A percentile compares a stretch with the other conserved stretches of the same genome.
These are phyloP conservation scores for Massarina eburnea DNA, from an alignment of 2,329 filamentous ascomycete genomes.

Conservation along the genomic window DNA sequence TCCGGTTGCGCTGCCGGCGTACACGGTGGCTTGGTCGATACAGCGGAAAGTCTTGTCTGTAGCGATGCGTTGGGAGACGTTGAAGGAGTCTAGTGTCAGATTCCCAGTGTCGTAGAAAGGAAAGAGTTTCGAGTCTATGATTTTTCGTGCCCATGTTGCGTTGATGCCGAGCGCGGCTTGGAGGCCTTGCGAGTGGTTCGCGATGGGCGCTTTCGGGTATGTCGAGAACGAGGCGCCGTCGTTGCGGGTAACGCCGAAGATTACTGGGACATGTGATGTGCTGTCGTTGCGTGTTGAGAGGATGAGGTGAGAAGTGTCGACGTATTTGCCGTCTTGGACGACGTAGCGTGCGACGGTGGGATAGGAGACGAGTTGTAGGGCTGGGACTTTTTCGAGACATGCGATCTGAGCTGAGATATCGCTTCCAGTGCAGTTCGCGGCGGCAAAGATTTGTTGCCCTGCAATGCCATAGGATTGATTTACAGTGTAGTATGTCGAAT, in stretches of 20 bases:
- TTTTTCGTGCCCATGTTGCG: slow-evolving; percentile 35
- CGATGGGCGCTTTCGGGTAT: slow-evolving; percentile 50
- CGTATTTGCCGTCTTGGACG: slow-evolving; percentile 61
- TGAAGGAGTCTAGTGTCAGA: slow-evolving; percentile 58
- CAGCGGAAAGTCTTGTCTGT: slow-evolving; percentile 64
- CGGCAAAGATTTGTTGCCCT: slow-evolving; percentile 55
- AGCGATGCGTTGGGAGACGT: slow-evolving; percentile 55
- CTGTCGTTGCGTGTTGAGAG: slow-evolving; percentile 47
- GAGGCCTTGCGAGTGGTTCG: slow-evolving; percentile 47
- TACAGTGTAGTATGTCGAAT: slow-evolving; percentile 60
- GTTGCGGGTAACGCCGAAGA: slow-evolving; percentile 58
- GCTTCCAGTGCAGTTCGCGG: slow-evolving; percentile 55
- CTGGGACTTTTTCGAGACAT: slow-evolving; percentile 55
- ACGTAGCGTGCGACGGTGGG: slow-evolving; percentile 53
- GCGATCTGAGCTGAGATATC: slow-evolving; percentile 51
- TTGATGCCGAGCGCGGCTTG: slow-evolving; percentile 51
- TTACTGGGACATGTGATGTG: slow-evolving; percentile 54
- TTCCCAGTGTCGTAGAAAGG: slow-evolving; percentile 53
- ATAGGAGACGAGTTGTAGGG: slow-evolving; percentile 45
- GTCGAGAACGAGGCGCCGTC: slow-evolving; percentile 59
- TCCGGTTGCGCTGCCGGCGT: slow-evolving; percentile 49
- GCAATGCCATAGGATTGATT: slow-evolving; percentile 52
- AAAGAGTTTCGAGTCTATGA: slow-evolving; percentile 51
- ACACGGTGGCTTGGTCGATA: slow-evolving; percentile 60
- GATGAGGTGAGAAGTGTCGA: slow-evolving; percentile 54